Evolutionary conservation across 805 yeast genomes (phyloP), one percentile per base, ranked within the genome.

Genomic region (Lachancea nothofagi): DNA sequence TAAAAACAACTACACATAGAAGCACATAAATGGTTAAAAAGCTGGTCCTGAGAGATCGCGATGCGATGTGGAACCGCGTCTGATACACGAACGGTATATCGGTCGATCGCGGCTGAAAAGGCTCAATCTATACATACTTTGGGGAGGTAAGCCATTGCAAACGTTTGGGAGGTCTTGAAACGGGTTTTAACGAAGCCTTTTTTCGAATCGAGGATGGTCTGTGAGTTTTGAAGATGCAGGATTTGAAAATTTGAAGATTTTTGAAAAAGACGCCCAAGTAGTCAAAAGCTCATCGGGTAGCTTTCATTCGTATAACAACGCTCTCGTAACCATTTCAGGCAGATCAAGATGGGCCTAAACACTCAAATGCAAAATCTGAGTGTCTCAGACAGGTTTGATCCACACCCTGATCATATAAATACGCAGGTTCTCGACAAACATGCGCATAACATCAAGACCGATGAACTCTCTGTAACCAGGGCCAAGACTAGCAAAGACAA

Each of bases 401-500:
- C 44, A 17, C 41, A 40, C 30, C 34, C 27, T 3, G 61, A 58
- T 19, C 57, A 58, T 40, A 71, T 69, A 36, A 72, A 73, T 40
- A 68, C 71, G 2, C 67, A 66, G 32, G 72, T 83, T 26, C 65
- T 79, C 15, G 77, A 74, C n/a, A 78, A 74, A 50, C 80, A 78
- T 57, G 75, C 80, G 0, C 74, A 75, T 38, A 77, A 72, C 45
- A 82, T 83, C 55, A 80, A 78, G 47, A 69, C 78, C 1, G 88
- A 80, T 53, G 74, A 74, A 43, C 66, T 77, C 37, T 67, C 74
- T 37, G 60, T 66, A 44, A 74, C 71, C 45, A 75, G 72, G 36
- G 79, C 78, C 36, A 75, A 80, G 48, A 69, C 73, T 0, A 75
- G 77, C 38, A 80, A 78, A 48, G 98, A 90, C 63, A 78, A 88